phyloP scores from a whole-genome alignment of 192 early-diverging fungal species.

The Podochytrium sp. region DNA sequence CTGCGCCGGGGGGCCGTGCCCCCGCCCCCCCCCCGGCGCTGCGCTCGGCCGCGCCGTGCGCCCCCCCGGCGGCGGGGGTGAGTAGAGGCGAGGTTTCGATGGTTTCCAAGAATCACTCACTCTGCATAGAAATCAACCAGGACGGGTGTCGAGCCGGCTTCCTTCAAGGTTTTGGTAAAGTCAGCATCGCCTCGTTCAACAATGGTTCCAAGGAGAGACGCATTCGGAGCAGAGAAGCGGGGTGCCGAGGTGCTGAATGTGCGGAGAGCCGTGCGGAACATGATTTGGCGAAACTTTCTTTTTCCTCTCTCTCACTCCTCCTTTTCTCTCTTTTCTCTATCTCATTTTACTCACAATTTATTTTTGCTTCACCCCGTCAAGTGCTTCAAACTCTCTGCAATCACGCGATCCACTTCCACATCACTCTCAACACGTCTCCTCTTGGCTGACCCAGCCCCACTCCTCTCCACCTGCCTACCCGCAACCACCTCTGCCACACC shows the following conservation, averaged over 20 bases:
- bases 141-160: slow-evolving; percentile 63
- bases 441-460: no score
- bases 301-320: no score
- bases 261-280: not conserved
- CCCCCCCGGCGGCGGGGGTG: slow-evolving; percentile 54
- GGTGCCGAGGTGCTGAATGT: not conserved
- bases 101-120: slow-evolving; percentile 45
- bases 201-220: slow-evolving; percentile 42
- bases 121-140: slow-evolving; percentile 84
- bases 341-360: no score
- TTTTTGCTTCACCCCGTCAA: no score
- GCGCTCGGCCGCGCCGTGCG: slow-evolving; percentile 71
- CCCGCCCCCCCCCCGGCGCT: no score
- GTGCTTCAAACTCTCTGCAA: no score
- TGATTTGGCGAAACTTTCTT: not conserved
- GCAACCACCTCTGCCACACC: no score
- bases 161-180: slow-evolving; percentile 61
- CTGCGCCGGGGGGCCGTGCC: no score
- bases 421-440: no score
- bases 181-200: slow-evolving; percentile 62
- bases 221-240: not conserved
- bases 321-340: no score
- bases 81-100: not conserved
- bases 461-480: no score
- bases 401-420: no score